Base-by-base conservation (phyloP, 371 early-diverging fungal species). In the Mucor irregularis region DNA sequence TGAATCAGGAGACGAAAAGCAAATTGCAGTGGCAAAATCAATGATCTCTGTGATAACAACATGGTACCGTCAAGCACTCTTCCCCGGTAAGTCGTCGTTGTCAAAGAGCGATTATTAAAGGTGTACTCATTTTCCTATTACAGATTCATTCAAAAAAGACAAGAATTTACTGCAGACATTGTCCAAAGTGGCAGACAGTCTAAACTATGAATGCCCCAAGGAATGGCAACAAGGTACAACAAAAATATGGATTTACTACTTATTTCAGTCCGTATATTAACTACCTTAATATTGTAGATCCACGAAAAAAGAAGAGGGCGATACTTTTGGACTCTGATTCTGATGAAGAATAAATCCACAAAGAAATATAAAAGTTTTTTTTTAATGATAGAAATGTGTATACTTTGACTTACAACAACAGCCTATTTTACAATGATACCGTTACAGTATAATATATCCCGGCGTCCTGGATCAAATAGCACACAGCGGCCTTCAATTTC, bases 141-240 rank as follows among this genome's bases (percentile, higher is more conserved):
- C 19, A 67, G 68, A 67, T 37, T 35, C 37, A 5, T 45, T 67
- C 16, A 62, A 55, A 38, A 30, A 44, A 7, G 49, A 67, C 26
- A 58, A 55, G 19, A 7, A 9, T n/a, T 16, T 63, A n/a, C 14
- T 62, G 14, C 3, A 48, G 29, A 34, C 40, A 16, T 8, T 59
- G 1, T 35, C 38, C 5, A 55, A 53, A 44, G 39, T 67, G 3
- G 46, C 57, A 3, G 35, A 16, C 6, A 24, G 28, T 14, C 22
- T 53, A 6, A 56, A 45, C 2, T 33, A 56, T 5, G 0, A 44
- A 5, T 67, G 56, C 39, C 68, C 68, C 5, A 67, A 67, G 39
- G 68, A 67, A 43, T 67, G 68, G 68, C 13, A 22, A 25, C 61
- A 47, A 61, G 61, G 66, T 66, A 61, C 21, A 21, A 30, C 3